phyloP scores from a whole-genome alignment of 345 rosid species.

The Ceriops decandra region DNA sequence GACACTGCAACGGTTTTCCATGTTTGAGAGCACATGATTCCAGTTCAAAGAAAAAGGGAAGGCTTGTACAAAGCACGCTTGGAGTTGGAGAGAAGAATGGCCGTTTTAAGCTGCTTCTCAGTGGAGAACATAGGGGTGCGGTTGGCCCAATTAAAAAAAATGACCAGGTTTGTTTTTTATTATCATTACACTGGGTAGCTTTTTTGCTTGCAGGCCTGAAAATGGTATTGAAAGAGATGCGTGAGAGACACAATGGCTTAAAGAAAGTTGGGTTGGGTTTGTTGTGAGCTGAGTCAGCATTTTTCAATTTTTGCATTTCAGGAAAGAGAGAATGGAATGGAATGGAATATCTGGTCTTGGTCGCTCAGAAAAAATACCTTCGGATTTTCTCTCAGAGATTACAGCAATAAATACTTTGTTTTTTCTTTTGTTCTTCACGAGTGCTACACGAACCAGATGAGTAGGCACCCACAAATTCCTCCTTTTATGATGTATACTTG shows the following conservation, averaged over 20 bases:
- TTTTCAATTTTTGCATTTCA: slow-evolving; percentile 12
- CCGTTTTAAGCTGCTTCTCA: slow-evolving; percentile 1
- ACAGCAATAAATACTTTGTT: not conserved
- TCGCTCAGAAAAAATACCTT: not conserved
- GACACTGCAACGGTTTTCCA: slow-evolving; percentile 36
- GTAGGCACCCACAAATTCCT: not conserved
- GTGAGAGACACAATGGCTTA: slow-evolving; percentile 7
- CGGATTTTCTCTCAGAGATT: not conserved
- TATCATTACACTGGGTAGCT: slow-evolving; percentile 21
- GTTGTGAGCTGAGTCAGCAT: slow-evolving; percentile 23
- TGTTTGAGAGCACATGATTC: slow-evolving; percentile 9
- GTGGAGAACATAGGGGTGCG: slow-evolving; percentile 29
- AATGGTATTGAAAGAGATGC: slow-evolving; percentile 32
- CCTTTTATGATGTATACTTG: not conserved
- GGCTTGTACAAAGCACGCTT: not conserved
- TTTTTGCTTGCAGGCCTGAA: slow-evolving; percentile 31
- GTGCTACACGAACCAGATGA: slow-evolving; percentile 4
- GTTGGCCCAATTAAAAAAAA: slow-evolving; percentile 7
- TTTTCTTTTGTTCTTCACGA: not conserved
- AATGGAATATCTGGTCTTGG: not conserved
- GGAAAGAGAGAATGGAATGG: slow-evolving; percentile 7
- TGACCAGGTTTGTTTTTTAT: slow-evolving; percentile 14
- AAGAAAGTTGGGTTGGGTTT: not conserved
- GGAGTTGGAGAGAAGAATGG: not conserved
- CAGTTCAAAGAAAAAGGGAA: not conserved